Conservation (phyloP, 768 basidiomycete species). For the Pleurotus ostreatus region DNA sequence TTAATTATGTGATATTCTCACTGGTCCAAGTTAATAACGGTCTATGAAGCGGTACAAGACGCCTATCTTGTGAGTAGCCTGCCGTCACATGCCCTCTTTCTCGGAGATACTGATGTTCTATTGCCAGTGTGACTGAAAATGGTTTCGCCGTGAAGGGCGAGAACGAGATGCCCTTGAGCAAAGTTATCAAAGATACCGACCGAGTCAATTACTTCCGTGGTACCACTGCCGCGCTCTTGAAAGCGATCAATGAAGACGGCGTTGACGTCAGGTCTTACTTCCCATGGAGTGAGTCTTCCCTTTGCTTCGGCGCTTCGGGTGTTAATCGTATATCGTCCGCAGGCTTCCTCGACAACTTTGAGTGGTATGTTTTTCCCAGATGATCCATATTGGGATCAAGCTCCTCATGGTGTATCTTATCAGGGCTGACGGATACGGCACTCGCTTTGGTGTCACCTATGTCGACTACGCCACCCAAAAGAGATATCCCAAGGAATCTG, state of each 20-base stretch:
- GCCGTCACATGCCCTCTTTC: background rate
- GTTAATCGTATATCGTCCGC: slow-evolving; percentile 6
- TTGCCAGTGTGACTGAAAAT: slow-evolving; percentile 64
- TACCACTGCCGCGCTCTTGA: slow-evolving; percentile 47
- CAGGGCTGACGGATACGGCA: slow-evolving; percentile 64
- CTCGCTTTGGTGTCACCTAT: slow-evolving; percentile 69
- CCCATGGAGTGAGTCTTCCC: slow-evolving; percentile 53
- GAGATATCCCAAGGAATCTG: slow-evolving; percentile 61
- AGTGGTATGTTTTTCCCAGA: slow-evolving; percentile 40
- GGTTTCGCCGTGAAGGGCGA: slow-evolving; percentile 70
- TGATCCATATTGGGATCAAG: background rate
- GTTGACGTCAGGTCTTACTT: slow-evolving; percentile 63
- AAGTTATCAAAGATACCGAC: slow-evolving; percentile 54
- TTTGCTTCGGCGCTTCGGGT: background rate
- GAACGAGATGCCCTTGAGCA: slow-evolving; percentile 44
- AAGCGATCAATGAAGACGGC: slow-evolving; percentile 58
- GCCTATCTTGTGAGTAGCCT: slow-evolving; percentile 8
- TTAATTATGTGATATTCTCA: background rate
- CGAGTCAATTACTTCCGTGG: slow-evolving; percentile 68
- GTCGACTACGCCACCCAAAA: slow-evolving; percentile 69
- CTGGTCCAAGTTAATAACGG: background rate
- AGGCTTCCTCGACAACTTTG: slow-evolving; percentile 71
- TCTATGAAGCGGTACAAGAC: slow-evolving; percentile 33
- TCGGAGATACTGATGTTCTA: background rate
- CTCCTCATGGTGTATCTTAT: background rate